Evolutionary conservation across 2,329 filamentous ascomycete genomes (phyloP).

Genomic region (Moelleriella libera): DNA sequence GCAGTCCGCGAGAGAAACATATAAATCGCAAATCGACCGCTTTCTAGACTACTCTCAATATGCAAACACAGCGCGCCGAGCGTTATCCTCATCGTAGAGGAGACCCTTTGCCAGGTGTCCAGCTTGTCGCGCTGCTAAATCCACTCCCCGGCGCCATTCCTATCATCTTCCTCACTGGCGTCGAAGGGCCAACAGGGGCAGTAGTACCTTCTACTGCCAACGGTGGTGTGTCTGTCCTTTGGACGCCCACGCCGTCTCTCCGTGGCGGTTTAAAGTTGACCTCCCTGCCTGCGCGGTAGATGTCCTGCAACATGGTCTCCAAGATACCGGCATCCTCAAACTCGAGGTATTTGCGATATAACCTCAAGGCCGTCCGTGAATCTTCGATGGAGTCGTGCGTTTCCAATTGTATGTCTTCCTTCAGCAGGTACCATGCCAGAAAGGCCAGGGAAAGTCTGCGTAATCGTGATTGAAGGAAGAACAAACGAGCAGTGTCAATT

Average conservation of each 20-base stretch:
- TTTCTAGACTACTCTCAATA: too few relatives aligned
- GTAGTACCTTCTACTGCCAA: slow-evolving; percentile 19
- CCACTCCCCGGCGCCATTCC: slow-evolving; percentile 17
- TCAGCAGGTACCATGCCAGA: slow-evolving; percentile 78
- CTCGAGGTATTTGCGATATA: slow-evolving; percentile 83
- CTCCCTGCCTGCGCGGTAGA: slow-evolving; percentile 47
- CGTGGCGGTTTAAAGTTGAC: slow-evolving; percentile 37
- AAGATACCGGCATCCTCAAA: slow-evolving; percentile 76
- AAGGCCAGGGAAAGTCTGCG: slow-evolving; percentile 88
- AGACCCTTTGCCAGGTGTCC: slow-evolving; percentile 32
- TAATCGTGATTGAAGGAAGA: slow-evolving; percentile 66
- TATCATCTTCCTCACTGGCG: slow-evolving; percentile 28
- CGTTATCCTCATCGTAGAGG: slow-evolving; percentile 13
- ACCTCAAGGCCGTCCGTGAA: slow-evolving; percentile 73
- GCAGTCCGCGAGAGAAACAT: too few relatives aligned
- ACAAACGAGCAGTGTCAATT: slow-evolving; percentile 87
- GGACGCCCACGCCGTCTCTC: slow-evolving; percentile 27
- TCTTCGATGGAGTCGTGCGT: slow-evolving; percentile 95
- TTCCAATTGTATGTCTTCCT: slow-evolving; percentile 85
- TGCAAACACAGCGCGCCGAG: too few relatives aligned
- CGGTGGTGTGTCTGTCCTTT: slow-evolving; percentile 41
- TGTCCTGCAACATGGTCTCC: slow-evolving; percentile 71
- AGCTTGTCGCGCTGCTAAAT: slow-evolving; percentile 23
- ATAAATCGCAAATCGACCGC: too few relatives aligned
- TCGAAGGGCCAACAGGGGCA: slow-evolving; percentile 23